Evolutionary conservation across 495 filamentous ascomycete species (phyloP).

Genomic region (Mycothermus thermophilus): DNA sequence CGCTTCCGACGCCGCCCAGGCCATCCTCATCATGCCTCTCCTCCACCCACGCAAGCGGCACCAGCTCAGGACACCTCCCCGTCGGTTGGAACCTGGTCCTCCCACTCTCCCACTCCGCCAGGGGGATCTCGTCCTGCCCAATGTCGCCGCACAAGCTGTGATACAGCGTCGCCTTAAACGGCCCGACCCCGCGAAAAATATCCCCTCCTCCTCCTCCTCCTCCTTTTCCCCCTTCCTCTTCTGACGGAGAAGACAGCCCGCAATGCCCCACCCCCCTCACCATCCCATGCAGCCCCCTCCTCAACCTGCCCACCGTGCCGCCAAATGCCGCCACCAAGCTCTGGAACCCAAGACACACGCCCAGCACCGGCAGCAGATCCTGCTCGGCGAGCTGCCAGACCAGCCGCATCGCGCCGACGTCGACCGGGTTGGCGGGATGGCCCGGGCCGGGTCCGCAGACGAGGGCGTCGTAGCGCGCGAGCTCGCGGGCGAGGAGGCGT

Average conservation of each 20-base stretch:
- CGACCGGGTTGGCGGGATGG: constrained; percentile 39
- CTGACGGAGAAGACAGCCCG: too few species aligned
- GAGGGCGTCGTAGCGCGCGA: constrained; percentile 56
- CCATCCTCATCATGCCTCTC: constrained; percentile 29
- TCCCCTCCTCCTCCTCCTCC: too few species aligned
- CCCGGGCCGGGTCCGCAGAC: constrained; percentile 75
- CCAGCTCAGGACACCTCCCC: constrained; percentile 24
- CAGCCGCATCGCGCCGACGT: constrained; percentile 66
- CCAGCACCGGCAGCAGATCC: constrained; percentile 58
- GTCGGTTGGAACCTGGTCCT: constrained; percentile 19
- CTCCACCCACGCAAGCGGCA: constrained; percentile 55
- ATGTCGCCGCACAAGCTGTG: constrained; percentile 69
- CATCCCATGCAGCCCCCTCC: constrained; percentile 67
- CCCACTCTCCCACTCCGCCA: constrained; percentile 21
- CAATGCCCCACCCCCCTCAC: constrained; percentile 47
- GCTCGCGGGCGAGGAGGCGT: constrained; percentile 23
- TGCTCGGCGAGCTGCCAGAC: constrained; percentile 54
- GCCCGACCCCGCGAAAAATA: constrained; percentile 38
- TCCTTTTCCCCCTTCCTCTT: constrained; percentile 13
- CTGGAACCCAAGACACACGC: constrained; percentile 90
- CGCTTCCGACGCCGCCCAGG: too few species aligned
- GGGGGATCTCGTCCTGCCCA: constrained; percentile 22
- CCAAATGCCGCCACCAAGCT: constrained; percentile 59
- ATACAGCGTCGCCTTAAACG: constrained; percentile 66
- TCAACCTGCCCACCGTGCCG: constrained; percentile 45